Conservation (phyloP, 2,329 filamentous ascomycete species). For the Dactylella cylindrospora region DNA sequence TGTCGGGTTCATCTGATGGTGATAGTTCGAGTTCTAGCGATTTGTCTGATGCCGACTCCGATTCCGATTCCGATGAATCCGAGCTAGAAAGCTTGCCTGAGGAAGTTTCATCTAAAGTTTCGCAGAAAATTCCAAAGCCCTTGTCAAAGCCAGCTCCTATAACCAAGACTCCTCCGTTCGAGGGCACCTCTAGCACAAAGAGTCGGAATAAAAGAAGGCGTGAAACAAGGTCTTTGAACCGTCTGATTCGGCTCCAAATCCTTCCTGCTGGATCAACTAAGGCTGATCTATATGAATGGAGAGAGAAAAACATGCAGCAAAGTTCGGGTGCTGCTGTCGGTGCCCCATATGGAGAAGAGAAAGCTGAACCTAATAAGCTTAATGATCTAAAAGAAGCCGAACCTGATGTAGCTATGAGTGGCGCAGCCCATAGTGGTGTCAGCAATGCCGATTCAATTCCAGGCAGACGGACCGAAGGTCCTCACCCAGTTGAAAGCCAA, state of each 20-base stretch:
- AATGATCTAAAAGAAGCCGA: not conserved
- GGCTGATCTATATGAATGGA: constrained; percentile 20
- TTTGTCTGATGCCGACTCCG: too few species aligned
- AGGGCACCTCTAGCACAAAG: constrained; percentile 25
- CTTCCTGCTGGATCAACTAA: constrained; percentile 31
- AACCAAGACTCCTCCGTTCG: constrained; percentile 11
- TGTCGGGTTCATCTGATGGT: constrained; percentile 14
- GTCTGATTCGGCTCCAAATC: constrained; percentile 18
- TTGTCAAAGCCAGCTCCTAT: not conserved
- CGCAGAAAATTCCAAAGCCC: not conserved
- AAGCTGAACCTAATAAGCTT: too few species aligned
- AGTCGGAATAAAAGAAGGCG: constrained; percentile 33
- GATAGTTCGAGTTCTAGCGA: too few species aligned
- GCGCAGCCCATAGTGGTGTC: too few species aligned
- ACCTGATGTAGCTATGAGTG: not conserved
- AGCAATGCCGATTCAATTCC: not conserved
- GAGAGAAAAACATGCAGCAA: not conserved
- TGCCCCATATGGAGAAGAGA: not conserved
- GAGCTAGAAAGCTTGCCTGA: constrained; percentile 20
- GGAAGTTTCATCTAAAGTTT: constrained; percentile 24
- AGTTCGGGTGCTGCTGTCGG: not conserved
- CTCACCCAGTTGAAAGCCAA: not conserved
- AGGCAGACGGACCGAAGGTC: not conserved
- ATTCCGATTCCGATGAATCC: constrained; percentile 6
- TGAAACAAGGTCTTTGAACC: constrained; percentile 22